Base-by-base conservation (phyloP, 2,329 filamentous ascomycete species). In the Hypoxylon rubiginosum region DNA sequence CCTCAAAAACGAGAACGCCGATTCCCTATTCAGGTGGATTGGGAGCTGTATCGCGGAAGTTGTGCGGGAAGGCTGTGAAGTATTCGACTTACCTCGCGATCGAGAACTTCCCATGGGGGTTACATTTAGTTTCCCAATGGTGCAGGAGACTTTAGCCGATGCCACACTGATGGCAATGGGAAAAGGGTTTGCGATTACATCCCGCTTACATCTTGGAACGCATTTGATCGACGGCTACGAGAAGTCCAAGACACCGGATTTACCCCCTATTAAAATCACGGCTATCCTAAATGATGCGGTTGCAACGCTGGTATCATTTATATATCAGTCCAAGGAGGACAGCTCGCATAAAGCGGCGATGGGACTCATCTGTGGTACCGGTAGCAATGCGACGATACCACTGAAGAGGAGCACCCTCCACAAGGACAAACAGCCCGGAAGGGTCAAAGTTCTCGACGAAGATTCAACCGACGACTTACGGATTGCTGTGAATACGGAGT, bases 261-360 rank as follows among this genome's bases (percentile, higher is more conserved):
- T 94, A 21, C 92, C 92, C 0, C 85, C 83, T 11, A 86, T 96
- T 68, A 86, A 85, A 64, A 90, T 95, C 55, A 86, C 88, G 8
- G 92, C 92, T 53, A 94, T 96, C 67, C 88, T 92, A 39, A 96
- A 95, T 73, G 92, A 96, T 73, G 88, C 92, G 0, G 92, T 95
- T 39, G 91, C 92, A 5, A 95, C 92, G 0, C 83, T 95, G 24
- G 88, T 92, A 36, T 93, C 92, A 0, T 89, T 94, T 69, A 89
- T 92, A 32, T 93, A 93, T 77, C 86, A 89, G 60, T 89, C 90
- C 57, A 88, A 88, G 69, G 86, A 87, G 17, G 80, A 85, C 13
- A 80, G 82, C 0, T 85, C 86, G 62, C 90, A 88, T 66, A 88
- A 90, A 66, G 90, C 92, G 2, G 87, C 86, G 28, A 94, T 95